These are phyloP conservation scores for Yamadazyma triangularis DNA, from an alignment of 1,139 yeast genomes.

Conservation along the genomic window DNA sequence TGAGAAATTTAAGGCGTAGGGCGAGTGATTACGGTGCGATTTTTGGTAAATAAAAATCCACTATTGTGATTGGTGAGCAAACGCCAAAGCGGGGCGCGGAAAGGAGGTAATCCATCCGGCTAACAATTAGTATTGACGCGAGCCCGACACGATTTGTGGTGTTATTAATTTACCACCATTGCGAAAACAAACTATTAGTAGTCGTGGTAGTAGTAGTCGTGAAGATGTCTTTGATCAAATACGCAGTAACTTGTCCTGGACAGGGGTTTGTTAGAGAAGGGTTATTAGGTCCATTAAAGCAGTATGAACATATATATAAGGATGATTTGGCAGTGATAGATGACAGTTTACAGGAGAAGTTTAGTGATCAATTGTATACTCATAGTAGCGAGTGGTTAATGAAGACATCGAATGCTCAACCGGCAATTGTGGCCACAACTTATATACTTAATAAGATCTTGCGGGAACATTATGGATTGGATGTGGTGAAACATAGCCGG, in stretches of 20 bases:
- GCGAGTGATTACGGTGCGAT: too few species aligned
- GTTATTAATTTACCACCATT: too few species aligned
- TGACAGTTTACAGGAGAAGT: constrained; percentile 56
- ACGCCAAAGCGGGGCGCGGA: too few species aligned
- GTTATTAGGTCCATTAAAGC: constrained; percentile 21
- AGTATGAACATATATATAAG: constrained; percentile 13
- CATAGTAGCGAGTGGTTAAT: constrained; percentile 16
- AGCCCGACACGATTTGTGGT: too few species aligned
- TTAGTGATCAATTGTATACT: constrained; percentile 23
- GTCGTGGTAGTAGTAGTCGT: too few species aligned
- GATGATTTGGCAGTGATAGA: constrained; percentile 44
- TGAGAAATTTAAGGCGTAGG: neutral
- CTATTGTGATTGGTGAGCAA: too few species aligned
- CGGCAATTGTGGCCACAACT: constrained; percentile 51
- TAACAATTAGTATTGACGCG: too few species aligned
- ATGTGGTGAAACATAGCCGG: constrained; percentile 17
- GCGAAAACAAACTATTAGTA: too few species aligned
- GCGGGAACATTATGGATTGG: constrained; percentile 18
- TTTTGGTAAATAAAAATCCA: too few species aligned
- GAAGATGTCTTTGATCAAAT: constrained; percentile 5
- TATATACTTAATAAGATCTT: constrained; percentile 31
- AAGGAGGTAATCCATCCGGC: too few species aligned
- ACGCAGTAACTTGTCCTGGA: constrained; percentile 40
- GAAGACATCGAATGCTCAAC: constrained; percentile 56
- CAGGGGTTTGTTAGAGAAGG: constrained; percentile 33